Evolutionary conservation across 495 filamentous ascomycete species (phyloP).

Genomic region (Talaromyces liani): DNA sequence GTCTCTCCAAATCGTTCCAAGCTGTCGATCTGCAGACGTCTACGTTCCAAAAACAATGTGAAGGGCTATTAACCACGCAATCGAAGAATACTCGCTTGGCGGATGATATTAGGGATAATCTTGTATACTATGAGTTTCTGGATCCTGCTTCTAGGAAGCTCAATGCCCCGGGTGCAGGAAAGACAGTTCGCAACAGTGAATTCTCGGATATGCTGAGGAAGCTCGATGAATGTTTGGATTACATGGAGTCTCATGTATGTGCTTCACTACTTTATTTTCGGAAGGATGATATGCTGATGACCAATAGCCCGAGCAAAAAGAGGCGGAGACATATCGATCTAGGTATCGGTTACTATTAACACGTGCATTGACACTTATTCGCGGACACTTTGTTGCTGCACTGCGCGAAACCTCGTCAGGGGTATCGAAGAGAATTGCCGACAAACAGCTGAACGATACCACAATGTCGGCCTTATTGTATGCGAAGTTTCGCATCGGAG

Average conservation of each 20-base stretch:
- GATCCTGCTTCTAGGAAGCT: constrained; percentile 83
- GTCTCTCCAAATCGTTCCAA: constrained; percentile 73
- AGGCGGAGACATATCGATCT: constrained; percentile 73
- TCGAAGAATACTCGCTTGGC: constrained; percentile 66
- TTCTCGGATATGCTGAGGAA: constrained; percentile 81
- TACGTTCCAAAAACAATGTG: constrained; percentile 84
- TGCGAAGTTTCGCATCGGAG: constrained; percentile 67
- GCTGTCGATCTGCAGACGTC: constrained; percentile 84
- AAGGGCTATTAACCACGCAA: constrained; percentile 74
- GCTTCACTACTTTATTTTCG: background rate
- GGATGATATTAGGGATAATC: constrained; percentile 72
- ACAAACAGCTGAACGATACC: constrained; percentile 66
- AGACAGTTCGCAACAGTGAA: constrained; percentile 68
- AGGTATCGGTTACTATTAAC: constrained; percentile 64
- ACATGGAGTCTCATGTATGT: constrained; percentile 77
- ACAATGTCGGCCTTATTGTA: constrained; percentile 70
- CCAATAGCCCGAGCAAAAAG: constrained; percentile 66
- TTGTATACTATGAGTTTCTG: constrained; percentile 86
- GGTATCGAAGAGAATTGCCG: constrained; percentile 61
- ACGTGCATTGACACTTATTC: constrained; percentile 68
- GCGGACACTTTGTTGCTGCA: constrained; percentile 73
- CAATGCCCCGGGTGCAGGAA: constrained; percentile 84
- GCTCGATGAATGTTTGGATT: constrained; percentile 81
- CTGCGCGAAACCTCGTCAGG: constrained; percentile 63
- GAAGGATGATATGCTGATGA: constrained; percentile 10